These are phyloP conservation scores for Nemania sp. DNA, from an alignment of 2,329 filamentous ascomycete species.

Conservation along the genomic window DNA sequence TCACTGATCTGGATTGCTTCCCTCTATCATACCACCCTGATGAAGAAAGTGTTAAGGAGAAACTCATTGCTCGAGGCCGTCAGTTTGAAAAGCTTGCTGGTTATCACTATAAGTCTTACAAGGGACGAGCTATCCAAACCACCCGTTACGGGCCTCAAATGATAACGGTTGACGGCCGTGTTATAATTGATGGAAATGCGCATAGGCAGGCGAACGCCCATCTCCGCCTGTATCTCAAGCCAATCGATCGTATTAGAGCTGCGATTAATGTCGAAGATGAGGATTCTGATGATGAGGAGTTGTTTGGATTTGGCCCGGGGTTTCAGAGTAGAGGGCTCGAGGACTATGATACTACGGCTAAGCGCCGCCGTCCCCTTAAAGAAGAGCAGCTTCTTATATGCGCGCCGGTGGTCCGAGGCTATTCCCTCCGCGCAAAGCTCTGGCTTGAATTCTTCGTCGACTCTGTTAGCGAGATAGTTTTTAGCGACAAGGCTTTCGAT, in stretches of 20 bases:
- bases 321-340: conserved; percentile 21
- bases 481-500: conserved; percentile 54
- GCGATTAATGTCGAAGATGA: neutral
- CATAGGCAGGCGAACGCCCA: conserved; percentile 7
- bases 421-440: conserved; percentile 53
- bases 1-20: conserved; percentile 48
- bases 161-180: conserved; percentile 22
- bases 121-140: conserved; percentile 15
- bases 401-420: conserved; percentile 53
- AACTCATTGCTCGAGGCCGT: conserved; percentile 49
- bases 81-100: conserved; percentile 52
- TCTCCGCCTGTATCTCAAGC: conserved; percentile 8
- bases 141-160: neutral
- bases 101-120: conserved; percentile 47
- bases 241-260: conserved; percentile 1
- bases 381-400: conserved; percentile 54
- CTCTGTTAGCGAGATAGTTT: conserved; percentile 48
- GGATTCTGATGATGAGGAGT: conserved; percentile 14
- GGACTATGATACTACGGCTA: conserved; percentile 33
- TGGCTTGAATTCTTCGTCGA: conserved; percentile 50
- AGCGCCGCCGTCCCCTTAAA: conserved; percentile 47
- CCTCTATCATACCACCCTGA: conserved; percentile 49
- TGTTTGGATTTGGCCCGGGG: conserved; percentile 14
- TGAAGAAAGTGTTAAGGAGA: conserved; percentile 42
- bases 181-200: conserved; percentile 24